phyloP scores from a whole-genome alignment of 495 filamentous ascomycete species.

The Umbilicaria muhlenbergii region DNA sequence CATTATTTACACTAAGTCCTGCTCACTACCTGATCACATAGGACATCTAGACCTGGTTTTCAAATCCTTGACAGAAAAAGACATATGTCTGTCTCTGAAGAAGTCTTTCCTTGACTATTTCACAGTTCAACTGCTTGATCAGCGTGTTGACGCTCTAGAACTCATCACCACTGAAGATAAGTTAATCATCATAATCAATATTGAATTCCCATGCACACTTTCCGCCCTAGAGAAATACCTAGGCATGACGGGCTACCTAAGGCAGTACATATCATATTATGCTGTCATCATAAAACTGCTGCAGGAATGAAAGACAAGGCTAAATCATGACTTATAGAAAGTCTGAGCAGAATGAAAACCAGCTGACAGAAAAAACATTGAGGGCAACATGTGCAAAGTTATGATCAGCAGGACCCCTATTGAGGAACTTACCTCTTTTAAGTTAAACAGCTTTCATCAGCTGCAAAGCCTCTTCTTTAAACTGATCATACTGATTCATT shows the following conservation, averaged over 20 bases:
- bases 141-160: not conserved
- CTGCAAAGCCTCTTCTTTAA: no score
- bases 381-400: no score
- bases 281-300: not conserved
- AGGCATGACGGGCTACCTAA: not conserved
- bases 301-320: not conserved
- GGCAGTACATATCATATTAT: not conserved
- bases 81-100: no score
- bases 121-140: not conserved
- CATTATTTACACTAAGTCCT: no score
- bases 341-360: no score
- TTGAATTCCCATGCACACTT: not conserved
- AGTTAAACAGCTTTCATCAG: not conserved
- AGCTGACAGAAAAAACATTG: not conserved
- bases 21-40: no score
- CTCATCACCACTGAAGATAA: not conserved
- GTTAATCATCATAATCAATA: not conserved
- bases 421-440: no score
- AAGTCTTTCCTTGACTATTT: no score
- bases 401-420: no score
- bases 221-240: not conserved
- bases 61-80: no score
- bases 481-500: not conserved
- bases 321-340: not conserved
- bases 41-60: no score